A percentile compares a stretch with the other conserved stretches of the same genome.
Evolutionary conservation across 2,329 filamentous ascomycete species (phyloP).

Genomic region (Colletotrichum paranaense): DNA sequence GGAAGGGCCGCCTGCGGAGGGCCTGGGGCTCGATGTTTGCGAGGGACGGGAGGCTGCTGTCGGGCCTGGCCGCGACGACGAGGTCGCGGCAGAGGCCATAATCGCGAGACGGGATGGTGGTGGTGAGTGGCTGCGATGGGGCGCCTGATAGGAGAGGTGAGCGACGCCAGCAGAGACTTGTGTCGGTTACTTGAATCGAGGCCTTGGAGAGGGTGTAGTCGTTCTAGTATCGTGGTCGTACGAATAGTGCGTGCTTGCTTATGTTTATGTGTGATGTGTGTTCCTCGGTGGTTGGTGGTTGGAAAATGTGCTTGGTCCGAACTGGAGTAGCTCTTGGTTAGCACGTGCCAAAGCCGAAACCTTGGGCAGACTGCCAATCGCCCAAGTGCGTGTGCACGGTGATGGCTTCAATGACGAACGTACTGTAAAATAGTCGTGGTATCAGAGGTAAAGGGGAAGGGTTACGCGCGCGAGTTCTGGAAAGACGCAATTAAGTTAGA

Average conservation of each 20-base stretch:
- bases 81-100: slow-evolving; percentile 33
- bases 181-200: not conserved
- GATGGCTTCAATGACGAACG: slow-evolving; percentile 17
- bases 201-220: not conserved
- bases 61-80: slow-evolving; percentile 34
- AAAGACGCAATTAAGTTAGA: not conserved
- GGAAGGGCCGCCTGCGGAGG: slow-evolving; percentile 22
- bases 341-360: slow-evolving; percentile 28
- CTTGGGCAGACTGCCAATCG: not conserved
- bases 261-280: not conserved
- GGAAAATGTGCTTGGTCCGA: slow-evolving; percentile 10
- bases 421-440: not conserved
- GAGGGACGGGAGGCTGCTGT: slow-evolving; percentile 7
- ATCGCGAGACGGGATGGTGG: not conserved
- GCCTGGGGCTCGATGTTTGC: slow-evolving; percentile 21
- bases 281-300: not conserved
- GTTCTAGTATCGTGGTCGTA: not conserved
- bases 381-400: not conserved
- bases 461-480: not conserved
- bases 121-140: not conserved
- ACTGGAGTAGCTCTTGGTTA: slow-evolving; percentile 24
- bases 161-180: not conserved
- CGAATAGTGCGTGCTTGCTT: not conserved
- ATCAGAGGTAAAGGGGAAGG: not conserved
- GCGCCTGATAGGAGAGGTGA: not conserved